Base-by-base conservation (phyloP, 108 stramenopile species). In the Skeletonema menzelii region DNA sequence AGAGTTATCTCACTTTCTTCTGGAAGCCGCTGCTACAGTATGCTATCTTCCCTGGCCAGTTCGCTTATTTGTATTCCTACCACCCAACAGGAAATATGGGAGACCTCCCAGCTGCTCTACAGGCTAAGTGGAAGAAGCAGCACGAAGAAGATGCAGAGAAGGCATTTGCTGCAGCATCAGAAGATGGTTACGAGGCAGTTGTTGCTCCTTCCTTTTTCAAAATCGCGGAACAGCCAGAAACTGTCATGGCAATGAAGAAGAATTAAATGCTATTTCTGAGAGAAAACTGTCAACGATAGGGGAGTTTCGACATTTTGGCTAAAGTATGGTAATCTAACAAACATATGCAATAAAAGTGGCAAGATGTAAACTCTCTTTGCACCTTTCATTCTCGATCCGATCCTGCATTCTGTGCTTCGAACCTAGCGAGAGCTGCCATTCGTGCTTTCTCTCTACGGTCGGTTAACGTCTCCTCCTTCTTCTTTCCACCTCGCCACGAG, bases 11-110 rank as follows among this genome's bases (percentile, higher is more conserved):
- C 27, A 96, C 95, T 5, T 96, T 96, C 77, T 91, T 92, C 73
- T 96, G 95, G 95, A 96, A 96, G 75, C 95, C 95, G 0, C 17
- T 96, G 22, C 69, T 96, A 46, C 95, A 96, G 80, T 92, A 88
- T 69, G 81, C 79, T 17, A 94, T 97, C 69, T 97, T 97, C 73
- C 94, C 94, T 8, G 82, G 81, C 8, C 96, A 96, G 76, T 97
- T 97, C 70, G 91, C 92, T 1, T 97, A 88, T 65, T 80, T 97
- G 22, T 97, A 97, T 61, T 90, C 88, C 15, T 96, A 87, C 70
- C 73, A 92, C 59, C 95, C 95, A n/a, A 79, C 90, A 14, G 95
- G 95, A 56, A 84, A 62, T 63, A 91, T 96, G 86, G 86, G 82
- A 20, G 87, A 88, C 27, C 75, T 91, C 15, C 86, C 95, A 8